phyloP scores from a whole-genome alignment of 2,329 filamentous ascomycete species.

The Beauveria bassiana region DNA sequence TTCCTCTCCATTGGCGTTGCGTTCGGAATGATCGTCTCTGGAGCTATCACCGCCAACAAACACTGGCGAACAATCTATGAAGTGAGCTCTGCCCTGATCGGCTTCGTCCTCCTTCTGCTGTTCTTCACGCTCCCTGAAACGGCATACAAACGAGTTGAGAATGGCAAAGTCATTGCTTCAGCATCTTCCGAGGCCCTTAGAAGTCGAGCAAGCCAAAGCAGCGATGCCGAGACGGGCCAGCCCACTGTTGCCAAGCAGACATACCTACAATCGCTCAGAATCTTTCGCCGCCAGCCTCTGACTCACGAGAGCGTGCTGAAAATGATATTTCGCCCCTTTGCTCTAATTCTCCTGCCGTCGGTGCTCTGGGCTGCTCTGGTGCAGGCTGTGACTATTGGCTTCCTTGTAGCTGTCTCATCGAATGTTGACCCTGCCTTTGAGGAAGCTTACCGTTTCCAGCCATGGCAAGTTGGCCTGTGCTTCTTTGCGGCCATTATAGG shows the following conservation, averaged over 20 bases:
- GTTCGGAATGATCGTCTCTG: constrained; percentile 35
- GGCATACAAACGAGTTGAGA: constrained; percentile 31
- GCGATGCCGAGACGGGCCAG: constrained; percentile 13
- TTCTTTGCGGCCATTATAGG: constrained; percentile 43
- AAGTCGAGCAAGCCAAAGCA: neutral
- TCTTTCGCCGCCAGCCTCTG: constrained; percentile 31
- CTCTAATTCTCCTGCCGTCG: constrained; percentile 41
- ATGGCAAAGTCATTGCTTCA: constrained; percentile 10
- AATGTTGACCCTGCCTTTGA: constrained; percentile 40
- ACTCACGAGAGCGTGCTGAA: constrained; percentile 40
- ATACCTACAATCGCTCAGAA: constrained; percentile 28
- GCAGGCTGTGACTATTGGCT: constrained; percentile 47
- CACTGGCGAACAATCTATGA: constrained; percentile 45
- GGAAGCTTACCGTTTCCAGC: constrained; percentile 33
- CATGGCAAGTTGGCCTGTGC: constrained; percentile 42
- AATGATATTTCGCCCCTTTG: constrained; percentile 42
- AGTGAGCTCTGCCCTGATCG: constrained; percentile 42
- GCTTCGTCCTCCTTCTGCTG: constrained; percentile 36
- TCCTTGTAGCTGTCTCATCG: constrained; percentile 46
- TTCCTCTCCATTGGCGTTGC: constrained; percentile 35
- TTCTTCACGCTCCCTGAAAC: constrained; percentile 50
- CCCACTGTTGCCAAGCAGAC: constrained; percentile 18
- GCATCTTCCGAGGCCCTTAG: constrained; percentile 11
- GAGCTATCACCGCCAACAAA: constrained; percentile 40
- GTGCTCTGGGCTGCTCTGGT: constrained; percentile 49